Base-by-base conservation (phyloP, 2,329 filamentous ascomycete species). In the Didymella keratinophila region DNA sequence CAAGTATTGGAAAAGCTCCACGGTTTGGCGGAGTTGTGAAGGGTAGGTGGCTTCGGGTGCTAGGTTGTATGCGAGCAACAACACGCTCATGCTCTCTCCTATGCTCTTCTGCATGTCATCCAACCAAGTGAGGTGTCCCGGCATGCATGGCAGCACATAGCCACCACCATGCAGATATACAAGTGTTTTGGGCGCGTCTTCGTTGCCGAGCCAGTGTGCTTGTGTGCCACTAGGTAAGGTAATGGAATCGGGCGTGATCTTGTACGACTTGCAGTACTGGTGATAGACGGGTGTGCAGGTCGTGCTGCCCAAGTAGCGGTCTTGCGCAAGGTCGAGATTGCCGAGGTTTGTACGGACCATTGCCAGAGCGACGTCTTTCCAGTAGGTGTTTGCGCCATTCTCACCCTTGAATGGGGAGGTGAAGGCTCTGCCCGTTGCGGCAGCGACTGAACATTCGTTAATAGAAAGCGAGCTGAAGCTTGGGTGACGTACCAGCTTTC, bases 21-120 rank as follows among this genome's bases (percentile, higher is more conserved):
- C 73, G 12, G 78, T 81, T 71, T 85, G 79, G 58, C 75, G 70
- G 8, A 84, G 72, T 62, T 84, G 81, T 7, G 76, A 73, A 1
- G 83, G 83, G 65, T 84, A 85, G 39, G 71, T 68, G 16, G 64
- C 66, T 36, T 79, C 72, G 3, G 81, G 81, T 0, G 84, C 80
- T n/a, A 88, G 80, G 25, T 82, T 83, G 72, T 89, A 89, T 37
- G 82, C 81, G n/a, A 87, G 78, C 23, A 84, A 72, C 47, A 87
- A 79, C 46, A 83, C 72, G 18, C 83, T 78, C 28, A 84, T 73
- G 30, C 78, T 76, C 50, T 83, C 79, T 41, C 79, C 80, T 20
- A 83, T 70, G n/a, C 77, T 71, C 36, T 78, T 71, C 49, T 80
- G 72, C 30, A 85, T 71, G 16, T 80, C 76, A 20, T 71, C 66